Conservation (phyloP, 768 basidiomycete species). For the Leccinum uliginosum region DNA sequence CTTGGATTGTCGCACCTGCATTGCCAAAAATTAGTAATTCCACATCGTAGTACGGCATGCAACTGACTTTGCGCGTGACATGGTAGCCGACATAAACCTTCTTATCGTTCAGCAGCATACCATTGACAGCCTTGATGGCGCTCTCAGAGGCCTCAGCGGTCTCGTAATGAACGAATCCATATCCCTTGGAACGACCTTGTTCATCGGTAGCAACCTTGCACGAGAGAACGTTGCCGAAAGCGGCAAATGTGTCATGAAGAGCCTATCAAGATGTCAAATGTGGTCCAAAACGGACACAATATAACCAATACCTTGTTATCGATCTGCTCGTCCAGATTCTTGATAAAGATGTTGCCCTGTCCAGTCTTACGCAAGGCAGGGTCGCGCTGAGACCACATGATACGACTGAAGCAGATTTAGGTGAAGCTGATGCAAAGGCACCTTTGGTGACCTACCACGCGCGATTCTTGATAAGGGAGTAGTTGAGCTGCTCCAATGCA, state of each 20-base stretch:
- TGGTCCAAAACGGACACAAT: not conserved
- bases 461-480: constrained; percentile 97
- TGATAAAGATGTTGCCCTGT: constrained; percentile 99
- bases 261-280: constrained; percentile 49
- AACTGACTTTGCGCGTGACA: constrained; percentile 85
- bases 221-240: constrained; percentile 96
- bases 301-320: constrained; percentile 79
- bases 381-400: constrained; percentile 99
- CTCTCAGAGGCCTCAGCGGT: constrained; percentile 93
- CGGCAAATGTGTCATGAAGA: constrained; percentile 98
- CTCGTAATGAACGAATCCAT: constrained; percentile 99
- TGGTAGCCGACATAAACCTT: constrained; percentile 99
- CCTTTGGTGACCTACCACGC: constrained; percentile 63
- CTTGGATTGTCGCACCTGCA: constrained; percentile 93
- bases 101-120: constrained; percentile 99
- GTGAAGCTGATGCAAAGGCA: not conserved
- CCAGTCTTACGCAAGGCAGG: constrained; percentile 98
- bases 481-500: constrained; percentile 98
- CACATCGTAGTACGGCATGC: too few species aligned
- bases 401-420: constrained; percentile 56
- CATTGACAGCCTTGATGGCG: constrained; percentile 98
- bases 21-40: not conserved
- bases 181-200: constrained; percentile 92
- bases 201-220: constrained; percentile 99
- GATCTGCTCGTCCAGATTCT: constrained; percentile 94